Evolutionary conservation across 768 basidiomycete species (phyloP), one percentile per base, ranked within the genome.

Genomic region (Auricularia cornea): DNA sequence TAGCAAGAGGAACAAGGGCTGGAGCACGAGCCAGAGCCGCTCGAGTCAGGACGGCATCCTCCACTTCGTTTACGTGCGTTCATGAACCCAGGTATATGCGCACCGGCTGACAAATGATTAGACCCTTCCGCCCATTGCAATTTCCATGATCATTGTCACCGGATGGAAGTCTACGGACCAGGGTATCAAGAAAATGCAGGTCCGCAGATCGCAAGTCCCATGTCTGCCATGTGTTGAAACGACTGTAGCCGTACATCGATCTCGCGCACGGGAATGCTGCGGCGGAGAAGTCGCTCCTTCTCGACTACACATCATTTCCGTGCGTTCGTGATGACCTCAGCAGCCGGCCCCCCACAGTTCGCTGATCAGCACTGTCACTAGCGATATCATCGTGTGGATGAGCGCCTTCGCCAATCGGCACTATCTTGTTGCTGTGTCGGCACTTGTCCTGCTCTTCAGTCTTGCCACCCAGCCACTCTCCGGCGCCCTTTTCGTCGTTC

Each of bases 101-200:
- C 26, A 30, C 2, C 31, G 29, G 51, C 31, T 32, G 28, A 48
- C 44, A 18, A 6, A 12, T 23, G 26, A 14, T 18, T 59, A 84
- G 83, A 84, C 81, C 1, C 68, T 83, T 26, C 83, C 83, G 16
- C 81, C 84, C 1, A 82, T 83, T 20, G 73, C 76, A 23, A 74
- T 83, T 4, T 80, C 81, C 10, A 80, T 81, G 61, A 67, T 81
- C 23, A 77, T 84, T 12, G 79, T 80, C 3, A 80, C 78, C 0
- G 63, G 83, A 61, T 84, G 83, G 83, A 71, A 80, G 4, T 83
- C 82, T 83, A 83, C 82, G 4, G 83, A 83, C 66, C 75, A 81
- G 29, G 83, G 83, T 64, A 80, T 85, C 59, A 82, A 83, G 67
- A 81, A 79, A 69, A 78, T 84, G 72, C 84, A 84, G 75, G 81